Base-by-base conservation (phyloP, 2,329 filamentous ascomycete species). In the Cercospora nicotianae region DNA sequence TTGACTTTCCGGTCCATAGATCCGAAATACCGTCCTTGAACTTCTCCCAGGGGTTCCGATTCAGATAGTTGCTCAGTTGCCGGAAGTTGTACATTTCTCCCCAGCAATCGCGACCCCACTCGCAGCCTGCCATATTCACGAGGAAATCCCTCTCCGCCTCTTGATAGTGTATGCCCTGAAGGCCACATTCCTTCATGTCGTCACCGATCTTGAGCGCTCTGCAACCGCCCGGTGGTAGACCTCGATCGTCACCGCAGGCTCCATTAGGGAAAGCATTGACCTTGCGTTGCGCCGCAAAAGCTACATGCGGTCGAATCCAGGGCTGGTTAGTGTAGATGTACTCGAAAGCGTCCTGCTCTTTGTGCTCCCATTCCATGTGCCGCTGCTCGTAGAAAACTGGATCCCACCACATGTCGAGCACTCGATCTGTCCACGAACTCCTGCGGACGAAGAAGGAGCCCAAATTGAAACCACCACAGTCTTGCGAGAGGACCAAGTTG, bases 311-410 rank as follows among this genome's bases (percentile, higher is more conserved):
- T 67, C 95, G 89, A 64, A 98, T 89, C 94, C 95, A 99, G 0
- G 95, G 92, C 78, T 98, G 94, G 65, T 90, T 91, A 66, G 85
- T 87, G 82, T 99, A 99, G 70, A 99, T 85, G 81, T 96, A 91
- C 81, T 97, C 94, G 51, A 99, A 83, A 1, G 94, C 93, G 77
- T 98, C 94, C 81, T 99, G 95, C 80, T 99, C 95, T 79, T 98
- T 98, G 84, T 99, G 95, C 77, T 95, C 94, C 95, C 95, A 99
- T 70, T 95, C 88, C 94, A 97, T 97, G 79, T 99, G 95, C 78
- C 93, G 96, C 81, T 99, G 95, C 81, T 99, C 95, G 79, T 99
- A 99, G 66, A 91, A 89, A 31, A 98, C 94, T 0, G 95, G 95
- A 76, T 99, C 95, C 95, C 95, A 99, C 95, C 95, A 99, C 63